Conservation (phyloP, 2,329 filamentous ascomycete genomes). For the Alternaria sp. region DNA sequence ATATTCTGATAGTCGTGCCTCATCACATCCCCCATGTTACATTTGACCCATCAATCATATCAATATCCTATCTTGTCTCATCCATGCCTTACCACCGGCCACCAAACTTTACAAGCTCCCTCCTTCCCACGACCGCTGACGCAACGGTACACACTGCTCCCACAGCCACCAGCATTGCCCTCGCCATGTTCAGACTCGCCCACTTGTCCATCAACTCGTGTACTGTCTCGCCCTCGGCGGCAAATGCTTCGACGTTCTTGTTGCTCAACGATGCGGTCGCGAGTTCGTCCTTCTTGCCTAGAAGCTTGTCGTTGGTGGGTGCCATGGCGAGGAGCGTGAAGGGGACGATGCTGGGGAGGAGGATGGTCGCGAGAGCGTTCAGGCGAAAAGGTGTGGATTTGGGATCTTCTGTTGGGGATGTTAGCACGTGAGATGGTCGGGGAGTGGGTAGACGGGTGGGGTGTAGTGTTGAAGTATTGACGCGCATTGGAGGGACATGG, state of each 20-base stretch:
- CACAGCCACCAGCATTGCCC: constrained; percentile 49
- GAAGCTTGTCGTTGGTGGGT: constrained; percentile 60
- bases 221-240: constrained; percentile 55
- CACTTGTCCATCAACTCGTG: constrained; percentile 66
- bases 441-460: neutral
- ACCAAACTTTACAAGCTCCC: constrained; percentile 36
- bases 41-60: no score
- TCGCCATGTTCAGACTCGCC: constrained; percentile 62
- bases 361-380: constrained; percentile 58
- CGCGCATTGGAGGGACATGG: neutral
- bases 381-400: constrained; percentile 51
- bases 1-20: no score
- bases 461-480: constrained; percentile 2
- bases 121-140: constrained; percentile 38
- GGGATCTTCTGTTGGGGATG: constrained; percentile 28
- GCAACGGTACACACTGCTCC: constrained; percentile 34
- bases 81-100: constrained; percentile 24
- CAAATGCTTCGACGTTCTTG: constrained; percentile 48
- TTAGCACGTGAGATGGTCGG: neutral
- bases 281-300: constrained; percentile 55
- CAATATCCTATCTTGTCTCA: constrained; percentile 15
- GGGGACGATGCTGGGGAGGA: constrained; percentile 60
- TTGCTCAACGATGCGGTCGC: constrained; percentile 50
- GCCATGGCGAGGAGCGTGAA: constrained; percentile 62
- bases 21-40: no score